phyloP scores from a whole-genome alignment of 345 rosid species.

The Trapa bicornis region DNA sequence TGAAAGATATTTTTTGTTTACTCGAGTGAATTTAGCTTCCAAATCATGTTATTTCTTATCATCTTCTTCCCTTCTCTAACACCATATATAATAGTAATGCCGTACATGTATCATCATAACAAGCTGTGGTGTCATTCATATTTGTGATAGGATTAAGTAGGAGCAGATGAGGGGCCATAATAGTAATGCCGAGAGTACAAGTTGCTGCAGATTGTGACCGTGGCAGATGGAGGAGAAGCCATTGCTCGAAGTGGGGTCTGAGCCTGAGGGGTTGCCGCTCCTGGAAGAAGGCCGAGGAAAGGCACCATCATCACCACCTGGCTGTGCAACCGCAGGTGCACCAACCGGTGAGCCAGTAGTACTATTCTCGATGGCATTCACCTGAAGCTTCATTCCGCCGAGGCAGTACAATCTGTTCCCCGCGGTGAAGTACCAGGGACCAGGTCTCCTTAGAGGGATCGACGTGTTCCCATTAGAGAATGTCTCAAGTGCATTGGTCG shows the following conservation, averaged over 20 bases:
- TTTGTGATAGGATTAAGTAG: background rate
- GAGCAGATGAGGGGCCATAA: background rate
- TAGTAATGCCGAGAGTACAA: background rate
- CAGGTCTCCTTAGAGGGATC: slow-evolving; percentile 40
- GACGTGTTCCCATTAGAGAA: slow-evolving; percentile 77
- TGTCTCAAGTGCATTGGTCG: slow-evolving; percentile 29
- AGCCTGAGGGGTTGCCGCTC: slow-evolving; percentile 34
- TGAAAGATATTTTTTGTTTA: too few species aligned
- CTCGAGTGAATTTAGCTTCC: too few species aligned
- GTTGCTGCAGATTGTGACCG: background rate
- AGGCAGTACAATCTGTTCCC: slow-evolving; percentile 64
- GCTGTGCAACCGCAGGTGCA: slow-evolving; percentile 28
- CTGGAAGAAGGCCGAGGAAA: slow-evolving; percentile 33
- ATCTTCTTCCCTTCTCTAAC: too few species aligned
- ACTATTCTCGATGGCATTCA: slow-evolving; percentile 28
- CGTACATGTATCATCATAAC: too few species aligned
- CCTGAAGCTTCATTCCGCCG: slow-evolving; percentile 74
- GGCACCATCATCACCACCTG: slow-evolving; percentile 8
- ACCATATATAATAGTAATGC: too few species aligned
- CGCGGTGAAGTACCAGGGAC: slow-evolving; percentile 42
- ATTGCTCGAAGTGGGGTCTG: slow-evolving; percentile 29
- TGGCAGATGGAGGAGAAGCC: slow-evolving; percentile 6
- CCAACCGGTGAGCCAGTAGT: slow-evolving; percentile 30
- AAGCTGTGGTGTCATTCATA: too few species aligned
- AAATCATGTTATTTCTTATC: too few species aligned